Base-by-base conservation (phyloP, 2,329 filamentous ascomycete species). In the Rutstroemia sp. region DNA sequence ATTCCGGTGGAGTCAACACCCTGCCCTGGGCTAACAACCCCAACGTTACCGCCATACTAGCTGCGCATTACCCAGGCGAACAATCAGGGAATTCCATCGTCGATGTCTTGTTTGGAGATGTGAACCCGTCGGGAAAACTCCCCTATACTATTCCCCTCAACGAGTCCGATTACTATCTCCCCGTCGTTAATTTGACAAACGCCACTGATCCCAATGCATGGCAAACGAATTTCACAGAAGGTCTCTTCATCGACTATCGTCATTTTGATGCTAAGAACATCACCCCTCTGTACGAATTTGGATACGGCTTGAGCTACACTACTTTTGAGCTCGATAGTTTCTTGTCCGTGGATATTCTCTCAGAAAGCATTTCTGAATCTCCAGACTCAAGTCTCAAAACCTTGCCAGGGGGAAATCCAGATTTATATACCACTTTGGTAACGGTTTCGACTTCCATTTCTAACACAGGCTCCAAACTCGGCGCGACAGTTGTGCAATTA, bases 11-110 rank as follows among this genome's bases (percentile, higher is more conserved):
- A 1, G 72, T 96, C 14, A 82, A 84, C n/a, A 80, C 88, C 9
- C 10, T 52, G 4, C 38, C 49, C 65, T 92, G 83, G 77, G 83
- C 87, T 65, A 73, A 87, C 52, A 83, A 85, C 71, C 80, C 82
- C 38, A 95, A 94, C 71, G 79, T 95, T 51, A 90, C 88, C 1
- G 90, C 88, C 39, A 89, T 95, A 54, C 68, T 95, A 2, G 92
- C 86, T 79, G 88, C 87, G 21, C 87, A 87, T 64, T 73, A 90
- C 16, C 88, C 89, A 0, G 90, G 90, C 8, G 85, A 95, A 67
- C 87, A 95, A 70, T 87, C 84, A 12, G 90, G 90, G 46, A 87
- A 90, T 67, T 78, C 87, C 0, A 80, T 95, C 51, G 79, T 80
- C 14, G 88, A 94, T 63, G 79, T 95, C 12, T 81, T 95, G 8